These are phyloP conservation scores for Lippia alba DNA, from an alignment of 305 asterid genomes.

Conservation along the genomic window DNA sequence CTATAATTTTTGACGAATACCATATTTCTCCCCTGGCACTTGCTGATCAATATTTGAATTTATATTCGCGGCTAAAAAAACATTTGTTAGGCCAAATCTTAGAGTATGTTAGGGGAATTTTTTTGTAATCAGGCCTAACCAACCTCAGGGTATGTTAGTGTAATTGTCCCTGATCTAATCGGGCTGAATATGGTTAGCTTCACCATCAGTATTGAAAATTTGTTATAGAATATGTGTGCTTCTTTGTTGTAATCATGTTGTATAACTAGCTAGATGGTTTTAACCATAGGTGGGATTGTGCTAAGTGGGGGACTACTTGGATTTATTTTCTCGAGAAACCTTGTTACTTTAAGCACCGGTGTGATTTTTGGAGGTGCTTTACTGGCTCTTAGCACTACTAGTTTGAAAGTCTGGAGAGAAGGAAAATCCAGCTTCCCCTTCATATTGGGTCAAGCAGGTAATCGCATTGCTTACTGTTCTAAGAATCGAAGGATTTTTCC, in stretches of 20 bases:
- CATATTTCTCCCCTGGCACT: too few relatives aligned
- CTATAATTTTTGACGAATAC: too few relatives aligned
- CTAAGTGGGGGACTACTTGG: conserved; percentile 71
- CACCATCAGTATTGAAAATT: neutral
- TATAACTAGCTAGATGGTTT: conserved; percentile 16
- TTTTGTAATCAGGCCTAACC: too few relatives aligned
- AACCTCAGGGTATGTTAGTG: too few relatives aligned
- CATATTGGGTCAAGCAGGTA: conserved; percentile 90
- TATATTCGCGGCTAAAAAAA: too few relatives aligned
- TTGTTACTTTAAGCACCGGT: conserved; percentile 56
- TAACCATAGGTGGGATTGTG: conserved; percentile 69
- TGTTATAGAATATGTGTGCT: neutral
- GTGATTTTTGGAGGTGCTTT: conserved; percentile 77
- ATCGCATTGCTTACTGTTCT: conserved; percentile 26
- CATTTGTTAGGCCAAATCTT: too few relatives aligned
- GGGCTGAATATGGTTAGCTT: neutral
- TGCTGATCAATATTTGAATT: too few relatives aligned
- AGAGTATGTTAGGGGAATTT: too few relatives aligned
- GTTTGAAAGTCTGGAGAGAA: conserved; percentile 81
- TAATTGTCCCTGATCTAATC: too few relatives aligned
- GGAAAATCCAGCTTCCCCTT: conserved; percentile 89
- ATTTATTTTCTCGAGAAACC: conserved; percentile 69
- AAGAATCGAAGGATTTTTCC: neutral
- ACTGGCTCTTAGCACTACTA: conserved; percentile 70
- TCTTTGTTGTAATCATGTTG: too few relatives aligned